Base-by-base conservation (phyloP, 768 basidiomycete genomes). In the Boletus subcaerulescens region DNA sequence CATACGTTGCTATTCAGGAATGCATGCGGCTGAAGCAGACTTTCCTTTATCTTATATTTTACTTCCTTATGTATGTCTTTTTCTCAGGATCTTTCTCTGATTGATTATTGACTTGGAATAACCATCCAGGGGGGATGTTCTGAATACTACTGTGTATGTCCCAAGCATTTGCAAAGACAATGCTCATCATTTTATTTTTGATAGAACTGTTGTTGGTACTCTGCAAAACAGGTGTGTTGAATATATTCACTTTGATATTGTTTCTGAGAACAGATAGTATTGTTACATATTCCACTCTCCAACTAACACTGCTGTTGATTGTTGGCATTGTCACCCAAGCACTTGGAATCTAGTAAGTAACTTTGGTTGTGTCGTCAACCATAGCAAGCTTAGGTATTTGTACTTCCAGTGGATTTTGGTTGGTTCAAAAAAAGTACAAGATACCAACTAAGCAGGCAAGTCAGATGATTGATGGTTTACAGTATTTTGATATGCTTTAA, bases 111-210 rank as follows among this genome's bases (percentile, higher is more conserved):
- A 39, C n/a, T 24, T 18, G 3, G 18, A 29, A 29, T 13, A 4
- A 20, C 48, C 26, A 29, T 41, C 17, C 52, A 87, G 85, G 85
- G 86, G 86, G 29, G 87, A 89, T 64, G 85, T 87, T 2, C 68
- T 89, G 39, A 89, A 89, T 63, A 89, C 88, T 0, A 83, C 85
- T 38, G 84, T 88, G 87, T 88, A 69, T 36, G 79, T 61, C 31
- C 40, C 10, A 31, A 15, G 20, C 11, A 31, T n/a, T 31, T 56
- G 24, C 13, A 38, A 47, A 49, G 24, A 48, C 42, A 29, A 26
- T 8, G 10, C 7, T 50, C 32, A 17, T 52, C 56, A 54, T 20
- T 51, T 43, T 42, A 48, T 38, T 14, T 35, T 40, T 6, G 20
- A 24, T 59, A 87, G 86, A 7, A 87, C 86, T n/a, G 84, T 89